These are phyloP conservation scores for Fusarium nygamai DNA, from an alignment of 2,329 filamentous ascomycete species.

Conservation along the genomic window DNA sequence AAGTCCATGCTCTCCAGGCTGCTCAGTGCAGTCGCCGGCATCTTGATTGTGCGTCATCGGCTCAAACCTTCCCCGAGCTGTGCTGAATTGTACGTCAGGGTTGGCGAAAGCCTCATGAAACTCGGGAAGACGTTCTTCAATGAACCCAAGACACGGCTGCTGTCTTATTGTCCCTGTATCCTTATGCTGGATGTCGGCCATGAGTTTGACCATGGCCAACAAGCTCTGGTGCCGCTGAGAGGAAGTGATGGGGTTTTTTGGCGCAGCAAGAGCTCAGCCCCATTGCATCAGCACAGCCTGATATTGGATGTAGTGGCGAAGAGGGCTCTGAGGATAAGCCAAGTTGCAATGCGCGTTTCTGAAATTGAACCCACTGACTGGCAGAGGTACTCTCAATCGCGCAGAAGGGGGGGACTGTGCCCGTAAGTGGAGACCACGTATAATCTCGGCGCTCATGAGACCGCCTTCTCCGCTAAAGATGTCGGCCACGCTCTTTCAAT, in stretches of 20 bases:
- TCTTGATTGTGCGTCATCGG: not conserved
- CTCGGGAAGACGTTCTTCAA: not conserved
- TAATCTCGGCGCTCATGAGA: not conserved
- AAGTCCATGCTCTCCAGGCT: fast-evolving
- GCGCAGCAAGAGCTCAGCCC: not conserved
- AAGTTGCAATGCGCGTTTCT: not conserved
- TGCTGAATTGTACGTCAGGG: not conserved
- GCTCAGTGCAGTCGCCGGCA: fast-evolving
- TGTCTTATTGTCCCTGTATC: not conserved
- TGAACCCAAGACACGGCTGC: not conserved
- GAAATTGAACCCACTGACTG: not conserved
- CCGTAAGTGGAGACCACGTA: not conserved
- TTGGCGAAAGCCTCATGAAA: not conserved
- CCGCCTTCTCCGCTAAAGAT: not conserved
- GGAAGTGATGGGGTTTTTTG: not conserved
- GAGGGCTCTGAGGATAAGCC: not conserved
- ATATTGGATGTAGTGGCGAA: not conserved
- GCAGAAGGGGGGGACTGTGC: not conserved
- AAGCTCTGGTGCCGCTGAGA: not conserved
- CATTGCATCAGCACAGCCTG: not conserved
- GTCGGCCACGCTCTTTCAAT: not conserved
- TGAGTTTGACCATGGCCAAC: not conserved
- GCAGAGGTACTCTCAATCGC: not conserved
- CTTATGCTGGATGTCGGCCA: not conserved
- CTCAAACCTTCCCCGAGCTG: not conserved